Conservation (phyloP, 2,329 filamentous ascomycete species). For the Calonectria montana region DNA sequence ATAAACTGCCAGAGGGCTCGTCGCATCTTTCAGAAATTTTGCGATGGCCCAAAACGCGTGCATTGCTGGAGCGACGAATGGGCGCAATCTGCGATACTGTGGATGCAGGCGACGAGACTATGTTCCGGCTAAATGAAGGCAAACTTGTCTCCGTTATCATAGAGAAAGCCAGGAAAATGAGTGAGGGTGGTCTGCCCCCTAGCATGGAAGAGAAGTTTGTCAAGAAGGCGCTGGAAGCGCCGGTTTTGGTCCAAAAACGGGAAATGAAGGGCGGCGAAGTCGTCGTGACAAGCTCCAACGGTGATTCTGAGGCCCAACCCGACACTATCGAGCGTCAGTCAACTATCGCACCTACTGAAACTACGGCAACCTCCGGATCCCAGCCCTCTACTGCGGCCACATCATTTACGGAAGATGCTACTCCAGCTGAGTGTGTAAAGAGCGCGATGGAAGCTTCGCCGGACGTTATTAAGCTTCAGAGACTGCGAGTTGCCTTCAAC, state of each 20-base stretch:
- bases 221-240: conserved; percentile 78
- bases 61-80: conserved; percentile 73
- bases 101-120: conserved; percentile 83
- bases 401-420: conserved; percentile 51
- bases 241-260: conserved; percentile 75
- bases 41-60: conserved; percentile 57
- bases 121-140: conserved; percentile 82
- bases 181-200: conserved; percentile 72
- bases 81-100: conserved; percentile 81
- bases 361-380: conserved; percentile 49
- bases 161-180: conserved; percentile 78
- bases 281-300: conserved; percentile 17
- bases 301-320: conserved; percentile 33
- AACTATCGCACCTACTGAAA: conserved; percentile 51
- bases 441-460: conserved; percentile 59
- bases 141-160: conserved; percentile 77
- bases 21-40: conserved; percentile 71
- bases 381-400: conserved; percentile 60
- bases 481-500: conserved; percentile 71
- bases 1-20: conserved; percentile 65
- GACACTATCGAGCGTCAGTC: conserved; percentile 56
- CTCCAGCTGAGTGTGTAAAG: conserved; percentile 48
- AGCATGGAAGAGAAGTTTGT: conserved; percentile 92
- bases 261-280: conserved; percentile 54
- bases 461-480: conserved; percentile 69